Percentiles rank a stretch among this genome's conserved stretches.
Conservation (phyloP, 2,329 filamentous ascomycete genomes). For the Sclerotinia borealis region DNA sequence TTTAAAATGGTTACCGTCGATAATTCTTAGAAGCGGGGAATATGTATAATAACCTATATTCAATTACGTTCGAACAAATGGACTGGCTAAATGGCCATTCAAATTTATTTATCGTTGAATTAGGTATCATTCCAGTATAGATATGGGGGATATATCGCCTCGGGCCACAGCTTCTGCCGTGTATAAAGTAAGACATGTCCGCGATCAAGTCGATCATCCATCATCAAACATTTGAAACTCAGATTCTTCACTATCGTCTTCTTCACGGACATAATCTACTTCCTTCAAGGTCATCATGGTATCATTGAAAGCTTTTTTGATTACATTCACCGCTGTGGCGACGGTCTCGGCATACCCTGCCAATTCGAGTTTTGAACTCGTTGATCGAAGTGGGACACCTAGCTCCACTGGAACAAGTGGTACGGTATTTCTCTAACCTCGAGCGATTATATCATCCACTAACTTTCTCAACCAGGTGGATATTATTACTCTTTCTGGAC, state of each 20-base stretch:
- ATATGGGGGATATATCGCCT: not conserved
- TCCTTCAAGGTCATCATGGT: not conserved
- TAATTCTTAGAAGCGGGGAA: not conserved
- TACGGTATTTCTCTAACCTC: not conserved
- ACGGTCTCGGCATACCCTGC: not conserved
- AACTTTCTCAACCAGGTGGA: not conserved
- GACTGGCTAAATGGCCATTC: not conserved
- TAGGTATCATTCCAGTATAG: not conserved
- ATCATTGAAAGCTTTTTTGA: not conserved
- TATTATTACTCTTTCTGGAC: constrained; percentile 55
- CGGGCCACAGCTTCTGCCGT: no score
- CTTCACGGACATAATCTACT: no score
- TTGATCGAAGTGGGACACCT: not conserved
- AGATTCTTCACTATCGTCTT: not conserved
- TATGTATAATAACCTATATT: not conserved
- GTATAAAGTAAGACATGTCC: not conserved
- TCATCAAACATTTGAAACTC: not conserved
- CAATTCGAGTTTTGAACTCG: not conserved
- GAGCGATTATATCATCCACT: not conserved
- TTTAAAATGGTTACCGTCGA: not conserved
- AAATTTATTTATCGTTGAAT: not conserved
- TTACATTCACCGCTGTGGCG: not conserved
- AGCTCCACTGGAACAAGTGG: constrained; percentile 8
- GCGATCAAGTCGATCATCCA: not conserved
- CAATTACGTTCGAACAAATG: not conserved